Conservation (phyloP, 2,329 filamentous ascomycete species). For the Sporothrix globosa region DNA sequence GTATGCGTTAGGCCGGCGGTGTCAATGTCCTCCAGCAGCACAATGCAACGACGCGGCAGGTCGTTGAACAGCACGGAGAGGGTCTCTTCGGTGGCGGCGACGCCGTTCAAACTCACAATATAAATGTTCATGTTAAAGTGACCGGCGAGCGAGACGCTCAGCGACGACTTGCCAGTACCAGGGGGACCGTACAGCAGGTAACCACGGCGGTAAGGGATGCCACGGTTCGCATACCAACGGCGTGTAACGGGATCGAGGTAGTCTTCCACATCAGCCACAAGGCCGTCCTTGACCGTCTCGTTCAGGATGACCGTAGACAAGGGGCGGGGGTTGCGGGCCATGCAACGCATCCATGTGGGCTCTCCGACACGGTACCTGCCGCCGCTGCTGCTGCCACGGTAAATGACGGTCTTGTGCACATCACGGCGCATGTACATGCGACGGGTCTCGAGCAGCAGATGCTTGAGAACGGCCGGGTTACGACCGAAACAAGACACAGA, state of each 20-base stretch:
- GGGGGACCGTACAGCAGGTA: slow-evolving; percentile 82
- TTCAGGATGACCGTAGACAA: slow-evolving; percentile 68
- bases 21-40: slow-evolving; percentile 77
- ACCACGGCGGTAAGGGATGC: slow-evolving; percentile 82
- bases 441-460: slow-evolving; percentile 63
- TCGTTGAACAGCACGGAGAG: slow-evolving; percentile 66
- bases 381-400: slow-evolving; percentile 56
- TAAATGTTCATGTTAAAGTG: slow-evolving; percentile 72
- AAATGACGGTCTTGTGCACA: slow-evolving; percentile 66
- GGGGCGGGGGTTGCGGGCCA: slow-evolving; percentile 62
- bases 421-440: slow-evolving; percentile 60
- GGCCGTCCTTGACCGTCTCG: slow-evolving; percentile 60
- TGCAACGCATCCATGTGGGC: slow-evolving; percentile 63
- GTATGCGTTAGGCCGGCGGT: slow-evolving; percentile 70
- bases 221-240: slow-evolving; percentile 81
- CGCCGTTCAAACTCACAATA: slow-evolving; percentile 69
- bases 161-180: slow-evolving; percentile 76
- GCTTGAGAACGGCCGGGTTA: slow-evolving; percentile 63
- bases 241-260: slow-evolving; percentile 65
- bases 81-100: slow-evolving; percentile 65
- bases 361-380: slow-evolving; percentile 44
- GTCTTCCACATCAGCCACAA: slow-evolving; percentile 64
- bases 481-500: slow-evolving; percentile 65
- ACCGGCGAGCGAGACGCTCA: slow-evolving; percentile 71
- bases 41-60: slow-evolving; percentile 70